Evolutionary conservation across 2,329 filamentous ascomycete genomes (phyloP).

Genomic region (Talaromyces rugulosus): DNA sequence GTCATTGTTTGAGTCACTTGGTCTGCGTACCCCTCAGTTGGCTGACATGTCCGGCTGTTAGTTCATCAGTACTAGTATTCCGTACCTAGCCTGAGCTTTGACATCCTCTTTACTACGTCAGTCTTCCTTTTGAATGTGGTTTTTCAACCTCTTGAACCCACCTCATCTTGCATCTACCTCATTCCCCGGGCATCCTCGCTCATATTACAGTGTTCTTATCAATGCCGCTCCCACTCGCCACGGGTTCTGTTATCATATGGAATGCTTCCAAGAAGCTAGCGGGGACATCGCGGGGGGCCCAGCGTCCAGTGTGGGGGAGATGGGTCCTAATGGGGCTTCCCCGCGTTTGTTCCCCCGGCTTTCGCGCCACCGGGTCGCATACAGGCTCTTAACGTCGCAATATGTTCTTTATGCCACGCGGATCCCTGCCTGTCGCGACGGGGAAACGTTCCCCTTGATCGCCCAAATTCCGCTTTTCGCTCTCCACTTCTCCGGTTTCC

Average conservation of each 20-base stretch:
- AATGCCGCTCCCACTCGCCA: too few relatives aligned
- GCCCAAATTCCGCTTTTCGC: slow-evolving; percentile 2
- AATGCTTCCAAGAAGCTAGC: background rate
- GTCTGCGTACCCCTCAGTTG: background rate
- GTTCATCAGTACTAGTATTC: background rate
- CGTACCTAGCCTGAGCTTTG: background rate
- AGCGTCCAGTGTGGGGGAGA: background rate
- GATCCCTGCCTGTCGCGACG: background rate
- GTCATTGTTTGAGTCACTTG: background rate
- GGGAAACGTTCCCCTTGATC: background rate
- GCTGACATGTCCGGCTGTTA: background rate
- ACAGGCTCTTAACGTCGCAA: background rate
- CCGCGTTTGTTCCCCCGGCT: background rate
- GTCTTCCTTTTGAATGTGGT: background rate
- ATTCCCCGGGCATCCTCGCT: background rate
- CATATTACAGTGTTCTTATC: background rate
- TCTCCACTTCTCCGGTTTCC: background rate
- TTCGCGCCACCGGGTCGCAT: background rate
- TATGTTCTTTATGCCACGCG: background rate
- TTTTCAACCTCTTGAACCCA: background rate
- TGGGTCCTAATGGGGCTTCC: background rate
- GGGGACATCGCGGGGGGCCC: background rate
- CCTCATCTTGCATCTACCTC: background rate
- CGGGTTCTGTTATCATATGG: too few relatives aligned
- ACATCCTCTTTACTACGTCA: background rate